Evolutionary conservation across 768 basidiomycete species (phyloP).

Genomic region (Russula griseocarnosa): DNA sequence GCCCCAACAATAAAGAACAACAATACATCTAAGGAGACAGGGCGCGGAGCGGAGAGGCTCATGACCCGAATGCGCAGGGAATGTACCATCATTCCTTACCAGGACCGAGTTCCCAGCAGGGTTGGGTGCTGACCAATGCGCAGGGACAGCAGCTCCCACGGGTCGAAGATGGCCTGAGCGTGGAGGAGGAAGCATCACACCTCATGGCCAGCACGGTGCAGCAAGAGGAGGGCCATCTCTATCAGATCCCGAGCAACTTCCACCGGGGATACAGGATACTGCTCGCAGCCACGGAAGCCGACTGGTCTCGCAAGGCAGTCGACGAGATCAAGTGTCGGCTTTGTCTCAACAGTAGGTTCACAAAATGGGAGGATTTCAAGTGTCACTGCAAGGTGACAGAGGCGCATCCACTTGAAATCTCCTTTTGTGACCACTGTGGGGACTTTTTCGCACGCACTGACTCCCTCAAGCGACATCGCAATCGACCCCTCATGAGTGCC

Average conservation of each 20-base stretch:
- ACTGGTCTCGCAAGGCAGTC: background rate
- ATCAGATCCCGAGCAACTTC: background rate
- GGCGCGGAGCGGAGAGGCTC: constrained; percentile 16
- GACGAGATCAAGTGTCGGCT: background rate
- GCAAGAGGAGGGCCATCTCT: background rate
- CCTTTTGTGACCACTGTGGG: background rate
- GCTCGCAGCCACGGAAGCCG: background rate
- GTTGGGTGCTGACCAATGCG: background rate
- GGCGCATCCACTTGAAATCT: too few species aligned
- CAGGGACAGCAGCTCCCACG: background rate
- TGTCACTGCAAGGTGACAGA: too few species aligned
- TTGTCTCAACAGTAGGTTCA: too few species aligned
- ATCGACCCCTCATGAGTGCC: background rate
- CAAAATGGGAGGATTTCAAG: too few species aligned
- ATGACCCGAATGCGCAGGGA: background rate
- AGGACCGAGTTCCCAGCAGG: background rate
- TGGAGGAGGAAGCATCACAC: background rate
- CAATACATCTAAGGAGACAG: background rate
- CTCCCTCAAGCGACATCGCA: background rate
- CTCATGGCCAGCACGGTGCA: background rate
- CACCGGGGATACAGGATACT: background rate
- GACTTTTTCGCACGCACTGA: constrained; percentile 6
- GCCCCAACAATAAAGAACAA: background rate
- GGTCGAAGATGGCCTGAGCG: constrained; percentile 9
- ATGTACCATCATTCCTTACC: background rate